Evolutionary conservation across 2,329 filamentous ascomycete species (phyloP).

Genomic region (Grosmannia penicillata): DNA sequence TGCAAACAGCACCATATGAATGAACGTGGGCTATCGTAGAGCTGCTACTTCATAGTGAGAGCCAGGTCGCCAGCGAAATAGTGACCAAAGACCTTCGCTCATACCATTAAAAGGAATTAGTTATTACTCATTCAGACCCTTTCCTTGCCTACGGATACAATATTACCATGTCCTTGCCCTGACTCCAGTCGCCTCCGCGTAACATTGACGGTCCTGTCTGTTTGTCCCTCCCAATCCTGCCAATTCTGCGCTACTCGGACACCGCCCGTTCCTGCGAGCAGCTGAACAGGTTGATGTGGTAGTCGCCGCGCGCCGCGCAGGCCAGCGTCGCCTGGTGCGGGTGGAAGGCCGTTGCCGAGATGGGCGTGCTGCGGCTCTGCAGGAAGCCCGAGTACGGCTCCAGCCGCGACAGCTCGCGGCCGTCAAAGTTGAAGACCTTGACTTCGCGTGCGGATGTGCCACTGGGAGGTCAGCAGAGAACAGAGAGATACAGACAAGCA

Average conservation of each 20-base stretch:
- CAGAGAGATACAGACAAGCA: neutral
- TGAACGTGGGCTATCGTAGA: no score
- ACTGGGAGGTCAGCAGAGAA: conserved; percentile 33
- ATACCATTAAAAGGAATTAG: no score
- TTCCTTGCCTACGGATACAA: no score
- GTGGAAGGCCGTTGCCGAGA: conserved; percentile 85
- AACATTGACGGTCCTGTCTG: no score
- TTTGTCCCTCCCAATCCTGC: neutral
- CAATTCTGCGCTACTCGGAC: neutral
- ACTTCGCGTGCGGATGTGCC: conserved; percentile 80
- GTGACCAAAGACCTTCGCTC: no score
- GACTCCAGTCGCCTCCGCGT: no score
- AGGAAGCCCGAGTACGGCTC: conserved; percentile 87
- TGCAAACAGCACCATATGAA: no score
- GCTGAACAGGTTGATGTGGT: conserved; percentile 79
- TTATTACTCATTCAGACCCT: no score
- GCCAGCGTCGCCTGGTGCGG: conserved; percentile 86
- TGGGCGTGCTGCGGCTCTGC: conserved; percentile 64
- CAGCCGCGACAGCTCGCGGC: conserved; percentile 62
- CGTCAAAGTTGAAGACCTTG: conserved; percentile 84
- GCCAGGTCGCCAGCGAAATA: no score
- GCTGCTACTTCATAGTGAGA: no score
- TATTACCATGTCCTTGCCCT: no score
- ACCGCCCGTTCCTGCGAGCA: conserved; percentile 26
- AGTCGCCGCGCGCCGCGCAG: conserved; percentile 71